Conservation (phyloP, 371 early-diverging fungal species). For the Rhizopus sp. region DNA sequence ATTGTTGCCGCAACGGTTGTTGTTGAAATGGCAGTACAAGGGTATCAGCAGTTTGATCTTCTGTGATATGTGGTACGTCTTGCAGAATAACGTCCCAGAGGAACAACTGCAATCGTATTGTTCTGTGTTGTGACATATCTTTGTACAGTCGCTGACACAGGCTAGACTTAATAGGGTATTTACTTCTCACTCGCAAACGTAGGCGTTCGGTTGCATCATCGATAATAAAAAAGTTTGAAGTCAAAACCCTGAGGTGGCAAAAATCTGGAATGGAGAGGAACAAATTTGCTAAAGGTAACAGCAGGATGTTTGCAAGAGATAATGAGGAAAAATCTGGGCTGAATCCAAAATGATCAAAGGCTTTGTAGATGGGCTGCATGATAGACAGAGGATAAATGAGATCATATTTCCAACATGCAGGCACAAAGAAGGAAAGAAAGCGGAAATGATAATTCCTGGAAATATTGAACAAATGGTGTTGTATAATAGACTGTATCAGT, state of each 20-base stretch:
- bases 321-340: background rate
- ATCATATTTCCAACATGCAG: background rate
- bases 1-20: background rate
- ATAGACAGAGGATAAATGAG: background rate
- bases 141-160: background rate
- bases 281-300: background rate
- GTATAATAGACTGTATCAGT: background rate
- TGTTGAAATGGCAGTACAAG: background rate
- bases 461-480: background rate
- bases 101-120: background rate
- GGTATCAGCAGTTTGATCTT: background rate
- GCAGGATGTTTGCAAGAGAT: background rate
- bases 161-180: background rate
- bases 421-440: background rate
- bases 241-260: background rate
- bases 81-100: background rate
- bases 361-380: conserved; percentile 3
- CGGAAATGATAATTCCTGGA: background rate
- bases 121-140: conserved; percentile 1
- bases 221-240: background rate
- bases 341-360: conserved; percentile 3
- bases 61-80: background rate
- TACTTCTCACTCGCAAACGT: background rate
- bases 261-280: background rate
- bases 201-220: background rate